A percentile compares a stretch with the other conserved stretches of the same genome.
These are phyloP conservation scores for Cladosporium sp. DNA, from an alignment of 2,329 filamentous ascomycete genomes.

Conservation along the genomic window DNA sequence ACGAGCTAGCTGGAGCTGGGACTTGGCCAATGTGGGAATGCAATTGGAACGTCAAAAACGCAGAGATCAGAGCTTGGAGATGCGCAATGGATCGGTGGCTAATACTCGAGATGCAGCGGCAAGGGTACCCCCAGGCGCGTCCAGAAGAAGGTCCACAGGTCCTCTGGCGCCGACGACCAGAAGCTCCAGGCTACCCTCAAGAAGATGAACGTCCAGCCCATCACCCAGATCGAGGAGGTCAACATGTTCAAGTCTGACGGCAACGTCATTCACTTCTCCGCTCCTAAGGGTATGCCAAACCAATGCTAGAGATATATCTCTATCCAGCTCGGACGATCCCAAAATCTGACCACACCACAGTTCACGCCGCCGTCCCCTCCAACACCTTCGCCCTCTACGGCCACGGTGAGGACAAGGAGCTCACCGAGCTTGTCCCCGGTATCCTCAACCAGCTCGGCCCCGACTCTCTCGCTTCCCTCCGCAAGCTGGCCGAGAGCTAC, in stretches of 20 bases:
- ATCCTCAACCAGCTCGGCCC: conserved; percentile 99
- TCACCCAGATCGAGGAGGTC: conserved; percentile 99
- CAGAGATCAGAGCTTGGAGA: not conserved
- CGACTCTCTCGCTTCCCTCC: conserved; percentile 93
- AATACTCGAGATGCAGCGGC: conserved; percentile 55
- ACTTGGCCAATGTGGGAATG: not conserved
- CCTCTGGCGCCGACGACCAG: conserved; percentile 95
- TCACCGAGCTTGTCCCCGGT: conserved; percentile 97
- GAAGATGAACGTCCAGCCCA: conserved; percentile 99
- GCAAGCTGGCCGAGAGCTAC: conserved; percentile 99
- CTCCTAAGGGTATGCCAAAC: conserved; percentile 74
- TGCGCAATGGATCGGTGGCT: conserved; percentile 1
- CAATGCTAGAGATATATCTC: not conserved
- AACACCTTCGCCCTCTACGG: conserved; percentile 99
- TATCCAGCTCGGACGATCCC: not conserved
- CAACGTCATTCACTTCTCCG: conserved; percentile 99
- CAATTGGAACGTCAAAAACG: not conserved
- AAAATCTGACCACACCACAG: conserved; percentile 47
- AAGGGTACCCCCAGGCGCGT: conserved; percentile 98
- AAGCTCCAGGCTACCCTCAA: conserved; percentile 96
- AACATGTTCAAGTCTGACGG: conserved; percentile 99
- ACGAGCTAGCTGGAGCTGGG: not conserved
- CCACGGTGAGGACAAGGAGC: conserved; percentile 98
- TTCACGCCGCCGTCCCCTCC: conserved; percentile 92
- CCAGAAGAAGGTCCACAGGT: conserved; percentile 96